Conservation (phyloP, 257 asterid species). For the Eucommia ulmoides region DNA sequence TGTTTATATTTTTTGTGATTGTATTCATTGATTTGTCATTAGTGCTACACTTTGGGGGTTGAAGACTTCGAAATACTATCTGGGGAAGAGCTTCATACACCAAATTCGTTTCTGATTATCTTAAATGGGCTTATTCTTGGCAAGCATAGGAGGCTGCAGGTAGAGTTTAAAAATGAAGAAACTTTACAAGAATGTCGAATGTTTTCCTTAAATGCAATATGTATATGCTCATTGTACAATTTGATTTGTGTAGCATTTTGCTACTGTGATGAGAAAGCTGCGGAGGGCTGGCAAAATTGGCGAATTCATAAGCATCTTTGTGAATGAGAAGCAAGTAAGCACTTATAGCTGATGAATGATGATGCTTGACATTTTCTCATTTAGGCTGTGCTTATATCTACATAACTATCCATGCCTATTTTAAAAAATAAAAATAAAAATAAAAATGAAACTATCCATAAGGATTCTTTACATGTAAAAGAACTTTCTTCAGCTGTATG, state of each 20-base stretch:
- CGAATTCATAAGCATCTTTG: constrained; percentile 87
- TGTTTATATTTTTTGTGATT: neutral
- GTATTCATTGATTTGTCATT: constrained; percentile 15
- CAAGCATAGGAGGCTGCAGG: constrained; percentile 78
- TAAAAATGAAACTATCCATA: no score
- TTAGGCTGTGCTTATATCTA: no score
- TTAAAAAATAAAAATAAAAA: no score
- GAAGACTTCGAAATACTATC: constrained; percentile 74
- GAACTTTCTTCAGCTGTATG: no score
- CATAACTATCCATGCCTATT: no score
- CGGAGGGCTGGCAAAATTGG: constrained; percentile 87
- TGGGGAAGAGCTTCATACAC: constrained; percentile 89
- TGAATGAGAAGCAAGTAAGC: constrained; percentile 79
- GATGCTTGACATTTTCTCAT: no score
- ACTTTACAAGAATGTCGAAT: no score
- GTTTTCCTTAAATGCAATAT: no score
- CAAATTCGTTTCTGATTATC: constrained; percentile 58
- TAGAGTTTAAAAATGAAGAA: no score
- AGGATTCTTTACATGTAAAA: no score
- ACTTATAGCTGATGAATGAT: no score
- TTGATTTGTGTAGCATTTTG: constrained; percentile 56
- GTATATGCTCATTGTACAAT: no score
- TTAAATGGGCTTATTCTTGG: constrained; percentile 93
- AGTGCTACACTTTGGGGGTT: constrained; percentile 84
- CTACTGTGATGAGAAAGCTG: constrained; percentile 63